Base-by-base conservation (phyloP, 1,284 basidiomycete genomes). In the Trichosporon sp. region DNA sequence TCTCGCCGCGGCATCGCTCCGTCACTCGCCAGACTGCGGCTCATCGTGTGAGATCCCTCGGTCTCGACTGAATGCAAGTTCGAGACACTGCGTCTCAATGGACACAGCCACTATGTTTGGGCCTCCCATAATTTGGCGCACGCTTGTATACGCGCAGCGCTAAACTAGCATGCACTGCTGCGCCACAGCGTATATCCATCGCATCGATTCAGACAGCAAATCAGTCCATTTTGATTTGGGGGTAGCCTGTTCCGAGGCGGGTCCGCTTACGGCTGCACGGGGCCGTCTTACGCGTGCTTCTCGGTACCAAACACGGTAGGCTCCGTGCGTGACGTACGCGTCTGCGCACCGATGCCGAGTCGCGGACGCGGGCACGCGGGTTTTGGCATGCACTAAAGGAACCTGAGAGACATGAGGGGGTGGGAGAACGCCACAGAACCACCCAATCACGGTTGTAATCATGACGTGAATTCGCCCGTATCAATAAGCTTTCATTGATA, bases 401-500 rank as follows among this genome's bases (percentile, higher is more conserved):
- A 14, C 43, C 43, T 46, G 43, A n/a, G 43, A 46, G 43, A 46
- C 43, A 46, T 46, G 43, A 16, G 14, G n/a, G 43, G 43, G 43
- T n/a, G 43, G 43, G 43, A 46, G 43, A 46, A 46, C 43, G 43
- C 43, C 43, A 46, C 43, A 46, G 43, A 46, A 46, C 43, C 16
- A 46, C 43, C 16, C 43, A 46, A 46, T 46, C 43, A 46, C 43
- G 43, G 43, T 14, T n/a, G 43, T 46, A 46, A 46, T 46, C 43
- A 46, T 46, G 43, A 46, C 43, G 43, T 46, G 16, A 46, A 46
- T 46, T 46, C 43, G 43, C 14, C 43, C 16, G 43, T 46, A 46
- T 46, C 43, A 46, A 46, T 46, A 46, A 46, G 43, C 43, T 46
- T 46, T 46, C 43, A 46, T 46, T 46, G 43, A 46, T 46, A 46